Conservation (phyloP, 2,329 filamentous ascomycete genomes). For the Elsinoe arachidis region DNA sequence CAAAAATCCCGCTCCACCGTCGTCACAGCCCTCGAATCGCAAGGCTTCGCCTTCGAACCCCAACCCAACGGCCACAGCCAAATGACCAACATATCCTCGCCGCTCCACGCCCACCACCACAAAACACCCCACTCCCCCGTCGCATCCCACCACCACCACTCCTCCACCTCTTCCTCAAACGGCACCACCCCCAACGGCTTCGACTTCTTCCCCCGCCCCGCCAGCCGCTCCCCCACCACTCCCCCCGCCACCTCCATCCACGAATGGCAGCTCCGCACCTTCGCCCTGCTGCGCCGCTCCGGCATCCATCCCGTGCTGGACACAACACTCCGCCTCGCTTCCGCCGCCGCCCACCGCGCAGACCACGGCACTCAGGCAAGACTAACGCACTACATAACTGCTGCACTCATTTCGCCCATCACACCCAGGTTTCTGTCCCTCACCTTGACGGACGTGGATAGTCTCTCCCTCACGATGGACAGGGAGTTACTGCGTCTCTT, state of each 20-base stretch:
- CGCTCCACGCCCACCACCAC: conserved; percentile 50
- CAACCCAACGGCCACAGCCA: conserved; percentile 41
- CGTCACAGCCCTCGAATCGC: conserved; percentile 63
- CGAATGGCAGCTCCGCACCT: conserved; percentile 76
- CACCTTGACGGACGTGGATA: conserved; percentile 64
- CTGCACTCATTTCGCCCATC: conserved; percentile 39
- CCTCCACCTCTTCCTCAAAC: conserved; percentile 37
- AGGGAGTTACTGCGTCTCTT: conserved; percentile 54
- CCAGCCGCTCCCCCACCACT: conserved; percentile 47
- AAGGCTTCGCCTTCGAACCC: conserved; percentile 77
- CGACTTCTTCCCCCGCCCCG: conserved; percentile 27
- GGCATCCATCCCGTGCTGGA: conserved; percentile 67
- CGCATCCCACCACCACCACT: conserved; percentile 39
- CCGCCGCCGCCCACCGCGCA: conserved; percentile 59
- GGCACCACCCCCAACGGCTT: not conserved
- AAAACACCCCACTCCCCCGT: conserved; percentile 42
- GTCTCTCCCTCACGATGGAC: conserved; percentile 65
- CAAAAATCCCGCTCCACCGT: conserved; percentile 65
- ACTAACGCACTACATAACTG: conserved; percentile 40
- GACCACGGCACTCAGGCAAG: conserved; percentile 35
- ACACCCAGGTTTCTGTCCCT: conserved; percentile 63
- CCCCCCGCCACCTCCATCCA: conserved; percentile 68
- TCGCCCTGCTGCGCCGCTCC: conserved; percentile 69
- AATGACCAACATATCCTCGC: conserved; percentile 38
- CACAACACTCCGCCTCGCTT: conserved; percentile 60